Base-by-base conservation (phyloP, 495 filamentous ascomycete genomes). In the Penicillium robsamsonii region DNA sequence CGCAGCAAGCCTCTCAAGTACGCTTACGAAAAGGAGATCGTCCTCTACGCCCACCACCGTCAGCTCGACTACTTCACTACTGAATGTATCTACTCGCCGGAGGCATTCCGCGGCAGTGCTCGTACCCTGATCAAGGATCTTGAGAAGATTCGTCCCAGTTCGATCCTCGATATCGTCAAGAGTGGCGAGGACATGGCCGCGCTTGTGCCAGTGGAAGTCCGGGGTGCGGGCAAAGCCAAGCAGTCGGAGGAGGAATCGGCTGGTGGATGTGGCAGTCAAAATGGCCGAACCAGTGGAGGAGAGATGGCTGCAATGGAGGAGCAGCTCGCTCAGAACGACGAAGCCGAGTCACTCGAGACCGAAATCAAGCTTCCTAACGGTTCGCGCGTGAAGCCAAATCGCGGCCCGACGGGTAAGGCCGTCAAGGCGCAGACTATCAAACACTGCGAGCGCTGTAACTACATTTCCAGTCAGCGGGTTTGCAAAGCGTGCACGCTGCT, bases 1-100 rank as follows among this genome's bases (percentile, higher is more conserved):
- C 80, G 94, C 55, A 93, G 89, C 67, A 98, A 98, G 74, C 94
- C 94, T 37, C 77, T 98, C 29, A 98, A 97, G 73, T 98, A 97
- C 67, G 91, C 93, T 0, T 98, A 97, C 65, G 95, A 98, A 70
- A 98, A 98, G 75, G 94, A 98, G 64, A 98, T 98, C 55, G 94
- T 98, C 9, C 79, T 97, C 12, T 98, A 98, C 68, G 94, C 94
- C 17, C 89, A 96, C 61, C 91, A 98, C 74, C 93, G 92, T 66
- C 89, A 91, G 67, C 79, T 98, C 55, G 94, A 97, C 69, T 98
- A 98, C 73, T 98, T 98, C 74, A 93, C 85, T 59, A 98, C 94
- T 1, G 94, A 98, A 75, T 98, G 94, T 76, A 91, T 97, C 52
- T 98, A 98, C 74, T 96, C 91, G 47, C 94, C 94, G 0, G 94